Evolutionary conservation across 2,329 filamentous ascomycete genomes (phyloP).

Genomic region (Tolypocladium cylindrosporum): DNA sequence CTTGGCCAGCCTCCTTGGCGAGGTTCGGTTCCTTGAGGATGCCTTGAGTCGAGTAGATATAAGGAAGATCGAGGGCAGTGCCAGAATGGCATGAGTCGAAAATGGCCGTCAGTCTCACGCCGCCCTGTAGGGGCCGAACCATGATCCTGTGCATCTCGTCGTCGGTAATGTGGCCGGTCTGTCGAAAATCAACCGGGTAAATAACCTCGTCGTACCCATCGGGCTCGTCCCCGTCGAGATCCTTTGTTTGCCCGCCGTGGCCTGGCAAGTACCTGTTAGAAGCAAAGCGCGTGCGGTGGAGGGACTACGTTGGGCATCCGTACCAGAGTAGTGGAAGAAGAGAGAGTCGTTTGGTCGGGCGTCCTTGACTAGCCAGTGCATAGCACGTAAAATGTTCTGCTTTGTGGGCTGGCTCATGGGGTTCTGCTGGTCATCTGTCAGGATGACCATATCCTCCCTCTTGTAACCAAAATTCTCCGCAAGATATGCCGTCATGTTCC

Average conservation of each 20-base stretch:
- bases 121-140: slow-evolving; percentile 44
- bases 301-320: slow-evolving; percentile 14
- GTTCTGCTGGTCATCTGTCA: slow-evolving; percentile 95
- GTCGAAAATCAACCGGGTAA: slow-evolving; percentile 72
- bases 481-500: slow-evolving; percentile 90
- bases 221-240: slow-evolving; percentile 69
- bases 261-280: slow-evolving; percentile 28
- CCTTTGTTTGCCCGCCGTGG: slow-evolving; percentile 73
- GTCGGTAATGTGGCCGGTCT: slow-evolving; percentile 72
- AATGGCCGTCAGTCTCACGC: slow-evolving; percentile 51
- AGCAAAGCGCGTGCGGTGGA: neutral
- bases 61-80: slow-evolving; percentile 55
- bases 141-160: slow-evolving; percentile 75
- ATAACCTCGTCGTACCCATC: slow-evolving; percentile 79
- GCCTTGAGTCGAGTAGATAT: slow-evolving; percentile 60
- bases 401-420: slow-evolving; percentile 96
- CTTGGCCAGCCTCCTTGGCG: slow-evolving; percentile 57
- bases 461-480: slow-evolving; percentile 86
- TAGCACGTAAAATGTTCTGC: slow-evolving; percentile 85
- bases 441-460: slow-evolving; percentile 90
- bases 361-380: slow-evolving; percentile 97
- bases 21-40: slow-evolving; percentile 60
- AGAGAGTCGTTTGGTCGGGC: slow-evolving; percentile 86
- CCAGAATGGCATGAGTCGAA: slow-evolving; percentile 60
- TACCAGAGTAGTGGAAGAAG: slow-evolving; percentile 95